phyloP scores from a whole-genome alignment of 331 rosid species.

The Rhamnella rubrinervis region DNA sequence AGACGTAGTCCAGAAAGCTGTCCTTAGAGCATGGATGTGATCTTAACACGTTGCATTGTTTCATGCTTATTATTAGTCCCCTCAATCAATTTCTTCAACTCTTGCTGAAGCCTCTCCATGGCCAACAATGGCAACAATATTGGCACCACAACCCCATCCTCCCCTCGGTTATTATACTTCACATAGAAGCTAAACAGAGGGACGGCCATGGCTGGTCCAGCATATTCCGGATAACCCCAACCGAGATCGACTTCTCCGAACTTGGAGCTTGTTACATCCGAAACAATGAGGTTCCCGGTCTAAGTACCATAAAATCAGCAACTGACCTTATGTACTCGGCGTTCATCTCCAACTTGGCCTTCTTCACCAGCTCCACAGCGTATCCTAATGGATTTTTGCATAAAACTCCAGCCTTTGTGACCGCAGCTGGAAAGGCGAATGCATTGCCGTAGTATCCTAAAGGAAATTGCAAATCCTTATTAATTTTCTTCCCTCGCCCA shows the following conservation, averaged over 20 bases:
- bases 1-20: too few species aligned
- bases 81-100: neutral
- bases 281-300: neutral
- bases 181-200: slow-evolving; percentile 20
- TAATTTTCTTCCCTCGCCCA: slow-evolving; percentile 14
- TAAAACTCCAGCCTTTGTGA: neutral
- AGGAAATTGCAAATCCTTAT: neutral
- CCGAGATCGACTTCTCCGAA: neutral
- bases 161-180: slow-evolving; percentile 7
- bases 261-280: neutral
- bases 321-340: slow-evolving; percentile 4
- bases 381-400: neutral
- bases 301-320: neutral
- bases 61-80: neutral
- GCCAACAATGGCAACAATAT: neutral
- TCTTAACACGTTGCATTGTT: neutral
- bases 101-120: slow-evolving; percentile 14
- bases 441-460: slow-evolving; percentile 4
- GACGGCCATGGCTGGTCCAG: slow-evolving; percentile 23
- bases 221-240: slow-evolving; percentile 5
- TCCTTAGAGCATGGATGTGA: too few species aligned
- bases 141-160: slow-evolving; percentile 12
- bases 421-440: neutral
- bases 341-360: neutral
- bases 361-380: slow-evolving; percentile 6